Evolutionary conservation across 2,329 filamentous ascomycete genomes (phyloP), one percentile per base, ranked within the genome.

Genomic region (Colletotrichum cuscutae): DNA sequence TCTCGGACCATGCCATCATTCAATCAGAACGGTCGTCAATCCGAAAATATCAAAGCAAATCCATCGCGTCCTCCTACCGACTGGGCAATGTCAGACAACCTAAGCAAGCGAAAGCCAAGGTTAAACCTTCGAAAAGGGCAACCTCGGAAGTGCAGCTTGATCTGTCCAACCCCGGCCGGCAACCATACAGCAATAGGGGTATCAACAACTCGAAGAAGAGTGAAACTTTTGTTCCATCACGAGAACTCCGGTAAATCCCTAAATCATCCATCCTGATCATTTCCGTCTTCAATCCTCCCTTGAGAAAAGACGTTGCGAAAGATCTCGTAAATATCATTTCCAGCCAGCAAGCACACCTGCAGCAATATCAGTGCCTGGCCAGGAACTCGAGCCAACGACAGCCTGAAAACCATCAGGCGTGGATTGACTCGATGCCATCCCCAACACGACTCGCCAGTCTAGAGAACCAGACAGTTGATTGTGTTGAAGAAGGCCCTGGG

Each of bases 181-280:
- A 62, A 66, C 62, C 22, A 49, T 63, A 59, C 73, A 73, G 70
- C 65, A 73, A 71, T 73, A 74, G 71, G 70, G 70, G 73, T 74
- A 73, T 74, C 73, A 74, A 74, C 71, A 74, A 73, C 66, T 73
- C 71, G 71, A 74, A 71, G 65, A 70, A 61, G 70, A 74, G 58
- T 73, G 71, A 71, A 73, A 66, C 58, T 73, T 72, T 74, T 74
- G 46, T 71, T 73, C 70, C 70, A 66, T 56, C 73, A 67, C 58
- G 58, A 68, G 67, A 72, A 72, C 68, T 63, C 71, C 68, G 58
- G 57, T 72, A 74, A 65, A 61, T 22, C 72, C 70, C 65, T 58
- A 52, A 49, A 69, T 65, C 72, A 66, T 68, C 63, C 72, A 37
- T 71, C 59, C 53, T 54, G 60, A 72, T 64, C 64, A 35, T 54